phyloP scores from a whole-genome alignment of 768 basidiomycete species.

The Hysterangium stoloniferum region DNA sequence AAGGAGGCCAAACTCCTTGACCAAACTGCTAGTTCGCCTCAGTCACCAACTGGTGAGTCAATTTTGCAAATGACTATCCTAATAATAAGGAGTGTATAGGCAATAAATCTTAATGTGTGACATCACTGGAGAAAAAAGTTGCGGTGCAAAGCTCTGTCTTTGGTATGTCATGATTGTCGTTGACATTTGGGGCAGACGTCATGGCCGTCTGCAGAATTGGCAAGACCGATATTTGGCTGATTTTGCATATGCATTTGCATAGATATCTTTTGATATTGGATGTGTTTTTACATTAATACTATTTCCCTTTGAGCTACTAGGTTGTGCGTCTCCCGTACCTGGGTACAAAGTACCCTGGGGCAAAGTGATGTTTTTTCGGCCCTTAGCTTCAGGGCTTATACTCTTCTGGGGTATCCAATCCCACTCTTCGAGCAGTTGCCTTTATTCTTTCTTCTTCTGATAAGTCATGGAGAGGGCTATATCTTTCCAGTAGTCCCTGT shows the following conservation, averaged over 20 bases:
- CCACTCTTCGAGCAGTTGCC: constrained; percentile 82
- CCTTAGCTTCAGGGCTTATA: constrained; percentile 3
- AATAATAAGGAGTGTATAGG: not conserved
- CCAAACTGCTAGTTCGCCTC: not conserved
- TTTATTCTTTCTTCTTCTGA: constrained; percentile 72
- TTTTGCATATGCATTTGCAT: too few relatives aligned
- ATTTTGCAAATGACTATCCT: not conserved
- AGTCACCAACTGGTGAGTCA: not conserved
- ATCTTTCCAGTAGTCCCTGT: constrained; percentile 73
- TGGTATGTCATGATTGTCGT: not conserved
- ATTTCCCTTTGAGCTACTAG: too few relatives aligned
- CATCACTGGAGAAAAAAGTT: not conserved
- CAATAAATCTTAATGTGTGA: not conserved
- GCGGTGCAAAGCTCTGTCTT: not conserved
- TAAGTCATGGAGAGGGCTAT: constrained; percentile 79
- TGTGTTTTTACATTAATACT: too few relatives aligned
- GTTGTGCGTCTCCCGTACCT: too few relatives aligned
- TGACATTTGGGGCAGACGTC: not conserved
- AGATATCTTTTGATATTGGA: too few relatives aligned
- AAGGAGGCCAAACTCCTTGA: not conserved
- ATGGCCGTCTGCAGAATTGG: not conserved
- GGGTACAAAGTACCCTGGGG: too few relatives aligned
- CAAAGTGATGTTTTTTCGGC: too few relatives aligned
- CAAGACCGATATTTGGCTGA: not conserved
- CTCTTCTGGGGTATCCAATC: constrained; percentile 64